These are phyloP conservation scores for Lodderomyces jiufengensis DNA, from an alignment of 1,139 yeast species.

Conservation along the genomic window DNA sequence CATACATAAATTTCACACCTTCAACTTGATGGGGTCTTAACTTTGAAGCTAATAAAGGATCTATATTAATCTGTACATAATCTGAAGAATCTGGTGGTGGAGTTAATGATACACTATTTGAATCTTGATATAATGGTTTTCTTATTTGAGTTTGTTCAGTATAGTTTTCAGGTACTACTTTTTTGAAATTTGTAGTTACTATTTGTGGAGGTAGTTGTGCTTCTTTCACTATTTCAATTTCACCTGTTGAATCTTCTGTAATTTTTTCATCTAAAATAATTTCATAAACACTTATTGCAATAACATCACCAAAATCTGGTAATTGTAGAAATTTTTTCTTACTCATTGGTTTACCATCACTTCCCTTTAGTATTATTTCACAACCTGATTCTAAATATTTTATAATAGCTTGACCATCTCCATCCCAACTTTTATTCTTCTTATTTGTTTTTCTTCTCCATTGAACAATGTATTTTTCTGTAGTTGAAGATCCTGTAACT, in stretches of 20 bases:
- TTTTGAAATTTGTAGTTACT: constrained; percentile 7
- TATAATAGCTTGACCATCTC: constrained; percentile 64
- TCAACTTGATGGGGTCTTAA: constrained; percentile 83
- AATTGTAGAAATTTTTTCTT: constrained; percentile 13
- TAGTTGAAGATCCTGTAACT: constrained; percentile 1
- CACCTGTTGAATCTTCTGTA: neutral
- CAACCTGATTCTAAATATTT: constrained; percentile 6
- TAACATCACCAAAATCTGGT: constrained; percentile 32
- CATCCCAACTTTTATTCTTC: constrained; percentile 93
- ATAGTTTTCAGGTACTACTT: constrained; percentile 10
- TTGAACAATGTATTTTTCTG: constrained; percentile 38
- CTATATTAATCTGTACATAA: constrained; percentile 60
- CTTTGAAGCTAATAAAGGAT: constrained; percentile 53
- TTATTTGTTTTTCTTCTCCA: constrained; percentile 72
- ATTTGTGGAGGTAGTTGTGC: neutral
- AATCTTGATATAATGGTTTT: constrained; percentile 10
- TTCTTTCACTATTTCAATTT: neutral
- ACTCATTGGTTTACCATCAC: constrained; percentile 18
- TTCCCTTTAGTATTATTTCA: constrained; percentile 16
- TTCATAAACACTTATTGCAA: constrained; percentile 50
- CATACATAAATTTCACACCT: constrained; percentile 78
- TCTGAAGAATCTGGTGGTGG: constrained; percentile 14
- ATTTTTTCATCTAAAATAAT: constrained; percentile 50
- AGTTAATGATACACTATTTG: constrained; percentile 9
- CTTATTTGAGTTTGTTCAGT: constrained; percentile 4